phyloP scores from a whole-genome alignment of 1,139 yeast species.

The Yamadazyma diddensiae region DNA sequence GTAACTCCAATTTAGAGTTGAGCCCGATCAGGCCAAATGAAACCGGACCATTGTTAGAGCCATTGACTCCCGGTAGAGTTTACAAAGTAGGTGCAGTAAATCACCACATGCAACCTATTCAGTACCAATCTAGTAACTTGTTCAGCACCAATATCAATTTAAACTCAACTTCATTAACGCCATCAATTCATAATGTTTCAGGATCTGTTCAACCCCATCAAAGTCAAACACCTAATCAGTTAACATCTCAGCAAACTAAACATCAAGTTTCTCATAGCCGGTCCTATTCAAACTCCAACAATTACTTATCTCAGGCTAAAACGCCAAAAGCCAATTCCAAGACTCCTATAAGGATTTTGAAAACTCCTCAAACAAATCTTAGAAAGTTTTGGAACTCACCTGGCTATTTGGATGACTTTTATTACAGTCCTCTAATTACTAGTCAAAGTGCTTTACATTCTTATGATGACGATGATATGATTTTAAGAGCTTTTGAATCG shows the following conservation, averaged over 20 bases:
- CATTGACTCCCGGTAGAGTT: slow-evolving; percentile 46
- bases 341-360: slow-evolving; percentile 40
- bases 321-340: slow-evolving; percentile 23
- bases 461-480: slow-evolving; percentile 58
- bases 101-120: slow-evolving; percentile 13
- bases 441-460: slow-evolving; percentile 26
- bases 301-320: slow-evolving; percentile 2
- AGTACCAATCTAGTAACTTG: slow-evolving; percentile 7
- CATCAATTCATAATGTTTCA: not conserved
- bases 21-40: slow-evolving; percentile 57
- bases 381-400: slow-evolving; percentile 63
- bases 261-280: slow-evolving; percentile 7
- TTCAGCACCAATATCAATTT: slow-evolving; percentile 3
- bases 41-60: slow-evolving; percentile 64
- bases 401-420: slow-evolving; percentile 63
- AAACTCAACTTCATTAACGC: not conserved
- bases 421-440: slow-evolving; percentile 53
- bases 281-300: slow-evolving; percentile 5
- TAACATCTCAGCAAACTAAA: not conserved
- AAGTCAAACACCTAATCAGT: slow-evolving; percentile 1
- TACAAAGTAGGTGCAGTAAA: slow-evolving; percentile 17
- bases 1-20: slow-evolving; percentile 60
- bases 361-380: slow-evolving; percentile 45
- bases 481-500: slow-evolving; percentile 42
- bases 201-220: slow-evolving; percentile 1